Percentiles rank a stretch among this genome's conserved stretches.
These are phyloP conservation scores for Colletotrichum tropicale DNA, from an alignment of 2,329 filamentous ascomycete species.

Conservation along the genomic window DNA sequence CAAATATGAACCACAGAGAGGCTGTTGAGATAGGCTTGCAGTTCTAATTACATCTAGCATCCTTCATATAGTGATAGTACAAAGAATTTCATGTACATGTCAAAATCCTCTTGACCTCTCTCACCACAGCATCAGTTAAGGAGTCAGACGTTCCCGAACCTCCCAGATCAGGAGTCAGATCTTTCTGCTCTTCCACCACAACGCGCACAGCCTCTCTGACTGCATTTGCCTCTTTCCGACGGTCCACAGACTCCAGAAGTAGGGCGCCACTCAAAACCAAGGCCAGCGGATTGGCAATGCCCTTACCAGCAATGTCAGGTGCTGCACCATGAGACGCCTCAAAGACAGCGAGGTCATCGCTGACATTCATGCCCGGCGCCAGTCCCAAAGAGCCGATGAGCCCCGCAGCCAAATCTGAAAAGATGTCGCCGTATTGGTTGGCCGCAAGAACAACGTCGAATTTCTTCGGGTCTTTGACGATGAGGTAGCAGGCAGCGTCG, in stretches of 20 bases:
- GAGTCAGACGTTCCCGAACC: not conserved
- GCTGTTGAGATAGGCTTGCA: too few species aligned
- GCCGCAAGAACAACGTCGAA: slow-evolving; percentile 99
- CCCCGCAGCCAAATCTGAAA: slow-evolving; percentile 92
- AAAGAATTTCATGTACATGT: not conserved
- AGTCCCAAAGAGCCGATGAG: slow-evolving; percentile 86
- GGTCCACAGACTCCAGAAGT: slow-evolving; percentile 92
- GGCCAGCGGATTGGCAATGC: slow-evolving; percentile 96
- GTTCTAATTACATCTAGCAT: not conserved
- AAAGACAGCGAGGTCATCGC: slow-evolving; percentile 90
- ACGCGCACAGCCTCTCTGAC: not conserved
- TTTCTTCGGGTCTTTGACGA: slow-evolving; percentile 90
- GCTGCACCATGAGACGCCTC: slow-evolving; percentile 98
- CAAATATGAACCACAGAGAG: too few species aligned
- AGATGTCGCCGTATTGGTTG: slow-evolving; percentile 95
- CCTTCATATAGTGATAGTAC: not conserved
- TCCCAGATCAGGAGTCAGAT: not conserved
- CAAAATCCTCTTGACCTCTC: not conserved
- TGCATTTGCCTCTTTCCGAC: not conserved
- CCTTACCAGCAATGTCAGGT: slow-evolving; percentile 91
- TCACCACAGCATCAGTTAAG: not conserved
- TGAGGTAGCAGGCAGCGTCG: slow-evolving; percentile 99
- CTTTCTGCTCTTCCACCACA: not conserved
- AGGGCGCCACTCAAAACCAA: slow-evolving; percentile 88
- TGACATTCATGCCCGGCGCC: slow-evolving; percentile 93